Evolutionary conservation across 371 early-diverging fungal genomes (phyloP), one percentile per base, ranked within the genome.

Genomic region (Mucor lusitanicus): DNA sequence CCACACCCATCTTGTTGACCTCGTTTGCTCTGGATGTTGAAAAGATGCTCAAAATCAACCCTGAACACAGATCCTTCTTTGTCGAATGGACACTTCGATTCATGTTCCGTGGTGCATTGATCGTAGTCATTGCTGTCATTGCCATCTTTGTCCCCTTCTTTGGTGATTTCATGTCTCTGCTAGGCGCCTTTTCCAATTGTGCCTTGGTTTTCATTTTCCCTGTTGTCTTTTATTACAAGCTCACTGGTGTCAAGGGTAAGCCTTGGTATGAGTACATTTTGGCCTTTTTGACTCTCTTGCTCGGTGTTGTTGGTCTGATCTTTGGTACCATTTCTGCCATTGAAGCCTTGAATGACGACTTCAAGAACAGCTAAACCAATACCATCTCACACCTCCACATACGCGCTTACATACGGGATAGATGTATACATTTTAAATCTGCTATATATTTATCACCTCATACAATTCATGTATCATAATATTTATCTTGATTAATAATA

Each of bases 1-100:
- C 95, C 21, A 87, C 91, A 40, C 96, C 95, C 7, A 85, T 95
- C 25, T 78, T 94, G 59, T 72, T 95, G 69, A 94, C 94, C 0
- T 88, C 94, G 1, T 91, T 96, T 63, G 87, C 93, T 33, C 70
- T 90, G 21, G 91, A 92, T 68, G 76, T 89, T 21, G 92, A 92
- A 68, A 73, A 81, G 15, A 80, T 85, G 46, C 61, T 89, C 61
- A 57, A 62, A 4, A 80, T 83, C 32, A 65, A 73, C 1, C 54
- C 76, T n/a, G 72, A 68, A 33, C 69, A 83, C 33, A 74, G 65
- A 11, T 70, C 74, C 3, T 59, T 69, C 23, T 33, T 57, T 35
- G 53, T 75, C 21, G 84, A 86, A 56, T 80, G 77, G 65, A 11
- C 61, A 0, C 74, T 86, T 19, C 85, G 88, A 21, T 63, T 79